Evolutionary conservation across 2,329 filamentous ascomycete species (phyloP).

Genomic region (Sarocladium oryzae): DNA sequence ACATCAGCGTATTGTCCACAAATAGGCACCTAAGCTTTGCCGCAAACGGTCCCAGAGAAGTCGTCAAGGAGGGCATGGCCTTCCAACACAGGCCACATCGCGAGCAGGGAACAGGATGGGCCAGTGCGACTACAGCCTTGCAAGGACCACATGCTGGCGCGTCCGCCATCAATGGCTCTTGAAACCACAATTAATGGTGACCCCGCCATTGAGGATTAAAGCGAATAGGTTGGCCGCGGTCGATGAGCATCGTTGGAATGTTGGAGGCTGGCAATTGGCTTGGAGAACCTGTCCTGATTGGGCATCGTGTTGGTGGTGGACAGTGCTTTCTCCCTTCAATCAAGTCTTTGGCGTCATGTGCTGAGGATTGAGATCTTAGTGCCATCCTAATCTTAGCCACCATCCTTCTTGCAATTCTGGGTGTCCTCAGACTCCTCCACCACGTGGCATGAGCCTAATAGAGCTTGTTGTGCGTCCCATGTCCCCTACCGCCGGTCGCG

Average conservation of each 20-base stretch:
- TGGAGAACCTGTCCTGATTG: neutral
- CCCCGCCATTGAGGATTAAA: slow-evolving; percentile 11
- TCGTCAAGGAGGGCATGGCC: slow-evolving; percentile 6
- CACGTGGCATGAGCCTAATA: neutral
- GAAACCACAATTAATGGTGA: slow-evolving; percentile 7
- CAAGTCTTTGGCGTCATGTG: neutral
- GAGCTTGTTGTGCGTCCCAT: no score
- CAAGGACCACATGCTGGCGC: slow-evolving; percentile 13
- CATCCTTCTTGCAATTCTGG: no score
- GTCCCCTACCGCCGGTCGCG: no score
- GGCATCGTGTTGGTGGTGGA: neutral
- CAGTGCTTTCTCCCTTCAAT: slow-evolving; percentile 1
- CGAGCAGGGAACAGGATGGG: slow-evolving; percentile 4
- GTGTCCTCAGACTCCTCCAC: no score
- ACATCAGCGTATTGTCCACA: slow-evolving; percentile 11
- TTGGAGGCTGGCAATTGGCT: slow-evolving; percentile 2
- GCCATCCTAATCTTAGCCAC: no score
- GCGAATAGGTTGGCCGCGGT: neutral
- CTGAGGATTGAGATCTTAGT: no score
- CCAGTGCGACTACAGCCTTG: neutral
- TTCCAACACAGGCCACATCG: neutral
- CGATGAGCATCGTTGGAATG: neutral
- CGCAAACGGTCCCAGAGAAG: slow-evolving; percentile 5
- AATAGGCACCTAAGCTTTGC: slow-evolving; percentile 10
- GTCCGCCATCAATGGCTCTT: slow-evolving; percentile 16